phyloP scores from a whole-genome alignment of 441 rosid species.

The Sinapis alba region DNA sequence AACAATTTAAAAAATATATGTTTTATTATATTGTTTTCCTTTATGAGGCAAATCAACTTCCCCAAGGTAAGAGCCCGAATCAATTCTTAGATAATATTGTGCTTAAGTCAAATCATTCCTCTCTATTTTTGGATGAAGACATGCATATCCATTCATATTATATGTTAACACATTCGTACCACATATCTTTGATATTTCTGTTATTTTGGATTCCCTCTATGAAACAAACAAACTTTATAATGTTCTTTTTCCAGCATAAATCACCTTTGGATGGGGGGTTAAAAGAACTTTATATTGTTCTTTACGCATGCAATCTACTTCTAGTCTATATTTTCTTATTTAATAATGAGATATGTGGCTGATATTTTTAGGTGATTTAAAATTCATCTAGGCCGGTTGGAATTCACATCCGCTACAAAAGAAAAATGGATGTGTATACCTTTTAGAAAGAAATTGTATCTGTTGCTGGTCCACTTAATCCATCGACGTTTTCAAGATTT shows the following conservation, averaged over 20 bases:
- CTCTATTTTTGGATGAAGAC: constrained; percentile 21
- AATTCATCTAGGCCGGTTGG: constrained; percentile 9
- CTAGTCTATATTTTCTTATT: constrained; percentile 9
- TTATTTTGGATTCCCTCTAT: constrained; percentile 7
- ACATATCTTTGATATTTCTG: constrained; percentile 19
- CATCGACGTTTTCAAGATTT: neutral
- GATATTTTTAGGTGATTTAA: constrained; percentile 13
- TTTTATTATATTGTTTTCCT: neutral
- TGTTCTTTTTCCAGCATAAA: constrained; percentile 9
- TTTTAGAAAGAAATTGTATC: neutral
- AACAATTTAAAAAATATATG: neutral
- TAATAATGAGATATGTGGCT: constrained; percentile 26
- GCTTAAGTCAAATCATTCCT: constrained; percentile 34
- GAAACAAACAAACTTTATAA: constrained; percentile 10
- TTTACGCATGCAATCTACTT: constrained; percentile 17
- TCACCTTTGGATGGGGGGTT: neutral
- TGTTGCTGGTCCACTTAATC: constrained; percentile 13
- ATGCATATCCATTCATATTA: constrained; percentile 14
- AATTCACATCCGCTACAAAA: constrained; percentile 24
- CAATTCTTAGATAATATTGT: constrained; percentile 16
- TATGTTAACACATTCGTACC: constrained; percentile 19
- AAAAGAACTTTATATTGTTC: constrained; percentile 15
- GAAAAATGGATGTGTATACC: neutral
- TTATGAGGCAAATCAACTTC: constrained; percentile 17
- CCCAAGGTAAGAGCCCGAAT: constrained; percentile 18